phyloP scores from a whole-genome alignment of 805 yeast species.

The Yamadazyma ubonensis region DNA sequence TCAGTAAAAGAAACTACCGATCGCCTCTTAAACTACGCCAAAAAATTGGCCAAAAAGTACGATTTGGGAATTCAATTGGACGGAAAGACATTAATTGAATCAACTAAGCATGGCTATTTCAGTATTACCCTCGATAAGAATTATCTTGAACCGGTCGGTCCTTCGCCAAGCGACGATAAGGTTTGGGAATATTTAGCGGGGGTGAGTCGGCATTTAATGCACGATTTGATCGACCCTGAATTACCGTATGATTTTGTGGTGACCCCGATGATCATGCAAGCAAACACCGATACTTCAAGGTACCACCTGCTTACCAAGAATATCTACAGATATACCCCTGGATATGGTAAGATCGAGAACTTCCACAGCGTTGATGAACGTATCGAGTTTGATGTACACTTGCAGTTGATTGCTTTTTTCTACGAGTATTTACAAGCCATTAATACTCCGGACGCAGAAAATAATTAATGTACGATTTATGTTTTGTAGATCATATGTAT shows the following conservation, averaged over 20 bases:
- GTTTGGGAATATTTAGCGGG: slow-evolving; percentile 63
- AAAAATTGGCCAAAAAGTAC: slow-evolving; percentile 26
- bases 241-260: slow-evolving; percentile 29
- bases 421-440: slow-evolving; percentile 48
- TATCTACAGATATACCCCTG: slow-evolving; percentile 50
- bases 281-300: slow-evolving; percentile 61
- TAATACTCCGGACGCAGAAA: slow-evolving; percentile 22
- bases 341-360: slow-evolving; percentile 14
- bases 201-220: slow-evolving; percentile 58
- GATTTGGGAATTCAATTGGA: slow-evolving; percentile 26
- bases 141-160: slow-evolving; percentile 45
- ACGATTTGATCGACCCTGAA: slow-evolving; percentile 47
- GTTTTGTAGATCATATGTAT: no score
- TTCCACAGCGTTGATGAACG: slow-evolving; percentile 40
- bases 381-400: slow-evolving; percentile 30
- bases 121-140: slow-evolving; percentile 14
- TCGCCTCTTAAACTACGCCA: slow-evolving; percentile 23
- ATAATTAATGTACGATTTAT: not conserved
- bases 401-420: slow-evolving; percentile 35
- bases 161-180: slow-evolving; percentile 39
- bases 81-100: slow-evolving; percentile 12
- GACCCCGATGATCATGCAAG: slow-evolving; percentile 53
- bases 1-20: slow-evolving; percentile 21
- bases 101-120: slow-evolving; percentile 21
- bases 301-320: slow-evolving; percentile 57